Evolutionary conservation across 2,329 filamentous ascomycete species (phyloP).

Genomic region (Arthroderma sp.): DNA sequence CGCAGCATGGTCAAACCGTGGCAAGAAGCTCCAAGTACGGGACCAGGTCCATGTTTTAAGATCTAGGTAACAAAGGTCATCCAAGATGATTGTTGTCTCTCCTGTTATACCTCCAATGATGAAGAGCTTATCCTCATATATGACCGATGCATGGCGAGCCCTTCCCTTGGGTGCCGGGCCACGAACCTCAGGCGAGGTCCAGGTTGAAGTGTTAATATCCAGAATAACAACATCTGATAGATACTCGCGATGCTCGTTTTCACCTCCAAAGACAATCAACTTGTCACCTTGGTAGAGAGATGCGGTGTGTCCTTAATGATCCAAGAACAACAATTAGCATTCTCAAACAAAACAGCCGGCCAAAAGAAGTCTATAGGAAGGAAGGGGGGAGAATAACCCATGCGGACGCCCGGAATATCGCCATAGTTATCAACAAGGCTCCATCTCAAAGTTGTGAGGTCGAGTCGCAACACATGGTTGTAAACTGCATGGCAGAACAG

Average conservation of each 20-base stretch:
- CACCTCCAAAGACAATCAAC: constrained; percentile 90
- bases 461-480: constrained; percentile 85
- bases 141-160: constrained; percentile 81
- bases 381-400: constrained; percentile 50
- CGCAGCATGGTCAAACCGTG: constrained; percentile 85
- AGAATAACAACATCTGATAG: constrained; percentile 93
- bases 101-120: constrained; percentile 92
- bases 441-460: constrained; percentile 83
- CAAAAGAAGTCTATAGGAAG: not conserved
- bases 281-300: constrained; percentile 90
- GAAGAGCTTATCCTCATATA: constrained; percentile 94
- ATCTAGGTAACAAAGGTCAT: constrained; percentile 94
- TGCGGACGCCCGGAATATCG: constrained; percentile 89
- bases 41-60: constrained; percentile 98
- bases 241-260: constrained; percentile 94
- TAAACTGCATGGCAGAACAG: constrained; percentile 47
- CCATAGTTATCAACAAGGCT: constrained; percentile 96
- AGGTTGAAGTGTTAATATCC: constrained; percentile 84
- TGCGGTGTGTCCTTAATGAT: constrained; percentile 65
- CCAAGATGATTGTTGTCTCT: constrained; percentile 78
- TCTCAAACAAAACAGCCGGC: not conserved
- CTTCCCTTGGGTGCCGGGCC: constrained; percentile 79
- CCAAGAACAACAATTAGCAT: constrained; percentile 8
- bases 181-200: constrained; percentile 80
- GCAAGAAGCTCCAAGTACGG: constrained; percentile 85